These are phyloP conservation scores for Glonium stellatum DNA, from an alignment of 495 filamentous ascomycete species.

Conservation along the genomic window DNA sequence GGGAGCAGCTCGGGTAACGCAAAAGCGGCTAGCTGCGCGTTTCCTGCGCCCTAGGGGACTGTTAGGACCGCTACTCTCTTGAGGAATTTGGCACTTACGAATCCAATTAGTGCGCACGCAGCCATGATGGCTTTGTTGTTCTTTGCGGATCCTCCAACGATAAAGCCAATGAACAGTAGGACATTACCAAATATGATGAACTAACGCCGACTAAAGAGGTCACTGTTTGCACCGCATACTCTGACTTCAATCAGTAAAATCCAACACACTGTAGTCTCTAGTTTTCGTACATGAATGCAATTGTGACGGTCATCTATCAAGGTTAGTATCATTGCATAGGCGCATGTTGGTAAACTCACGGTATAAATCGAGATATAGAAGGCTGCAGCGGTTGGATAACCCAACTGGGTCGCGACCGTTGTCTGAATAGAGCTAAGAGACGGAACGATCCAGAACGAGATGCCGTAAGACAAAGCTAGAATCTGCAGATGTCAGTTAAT, in stretches of 20 bases:
- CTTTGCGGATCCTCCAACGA: slow-evolving; percentile 14
- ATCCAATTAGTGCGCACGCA: slow-evolving; percentile 14
- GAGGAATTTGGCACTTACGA: no score
- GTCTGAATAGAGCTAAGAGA: slow-evolving; percentile 23
- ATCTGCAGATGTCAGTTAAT: slow-evolving; percentile 16
- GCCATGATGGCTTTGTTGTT: slow-evolving; percentile 16
- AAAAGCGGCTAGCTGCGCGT: slow-evolving; percentile 29
- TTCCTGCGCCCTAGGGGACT: no score
- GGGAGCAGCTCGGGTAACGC: slow-evolving; percentile 37
- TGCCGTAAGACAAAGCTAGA: slow-evolving; percentile 31
- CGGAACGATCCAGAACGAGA: slow-evolving; percentile 37
- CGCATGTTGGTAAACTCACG: neutral
- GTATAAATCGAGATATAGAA: slow-evolving; percentile 33
- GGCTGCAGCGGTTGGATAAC: slow-evolving; percentile 22
- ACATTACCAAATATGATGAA: slow-evolving; percentile 29
- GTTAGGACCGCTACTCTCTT: no score
- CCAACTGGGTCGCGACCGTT: slow-evolving; percentile 28
- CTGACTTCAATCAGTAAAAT: neutral
- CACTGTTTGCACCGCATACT: slow-evolving; percentile 30
- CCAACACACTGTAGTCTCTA: neutral
- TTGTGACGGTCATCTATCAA: slow-evolving; percentile 22
- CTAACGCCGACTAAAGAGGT: slow-evolving; percentile 28
- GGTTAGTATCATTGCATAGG: neutral
- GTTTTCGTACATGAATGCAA: slow-evolving; percentile 28
- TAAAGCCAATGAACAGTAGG: slow-evolving; percentile 19